These are phyloP conservation scores for Quercus suber DNA, from an alignment of 306 rosid species.

Conservation along the genomic window DNA sequence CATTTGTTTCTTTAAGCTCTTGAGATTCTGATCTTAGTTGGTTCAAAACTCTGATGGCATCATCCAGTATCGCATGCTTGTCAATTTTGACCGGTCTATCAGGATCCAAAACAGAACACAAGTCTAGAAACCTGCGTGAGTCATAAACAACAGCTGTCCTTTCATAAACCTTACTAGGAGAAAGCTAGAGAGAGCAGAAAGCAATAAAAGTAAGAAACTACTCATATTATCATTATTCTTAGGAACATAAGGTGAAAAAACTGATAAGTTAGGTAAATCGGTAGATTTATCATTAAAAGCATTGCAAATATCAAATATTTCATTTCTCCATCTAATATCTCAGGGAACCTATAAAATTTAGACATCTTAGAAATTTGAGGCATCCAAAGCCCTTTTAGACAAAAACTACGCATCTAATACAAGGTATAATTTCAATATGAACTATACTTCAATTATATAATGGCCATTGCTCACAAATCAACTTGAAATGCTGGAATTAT, in stretches of 20 bases:
- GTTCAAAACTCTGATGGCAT: constrained; percentile 73
- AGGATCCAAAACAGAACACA: constrained; percentile 80
- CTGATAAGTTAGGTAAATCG: not conserved
- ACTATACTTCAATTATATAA: not conserved
- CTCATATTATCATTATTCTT: not conserved
- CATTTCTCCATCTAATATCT: not conserved
- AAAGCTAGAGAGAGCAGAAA: not conserved
- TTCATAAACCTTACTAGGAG: not conserved
- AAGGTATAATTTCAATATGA: not conserved
- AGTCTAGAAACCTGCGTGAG: constrained; percentile 62
- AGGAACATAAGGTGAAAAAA: not conserved
- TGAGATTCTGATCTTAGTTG: constrained; percentile 72
- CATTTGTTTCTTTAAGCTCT: constrained; percentile 73
- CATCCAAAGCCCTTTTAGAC: not conserved
- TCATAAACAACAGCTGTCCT: constrained; percentile 11
- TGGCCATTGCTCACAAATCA: not conserved
- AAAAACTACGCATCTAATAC: not conserved
- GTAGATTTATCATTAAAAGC: not conserved
- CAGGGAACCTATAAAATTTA: constrained; percentile 1
- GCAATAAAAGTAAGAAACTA: not conserved
- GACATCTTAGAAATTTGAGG: not conserved
- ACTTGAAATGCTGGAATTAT: not conserved
- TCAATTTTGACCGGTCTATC: constrained; percentile 70
- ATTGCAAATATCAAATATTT: constrained; percentile 1
- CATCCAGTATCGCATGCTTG: constrained; percentile 80